phyloP scores from a whole-genome alignment of 257 asterid genomes.

The Eustoma russellianum region DNA sequence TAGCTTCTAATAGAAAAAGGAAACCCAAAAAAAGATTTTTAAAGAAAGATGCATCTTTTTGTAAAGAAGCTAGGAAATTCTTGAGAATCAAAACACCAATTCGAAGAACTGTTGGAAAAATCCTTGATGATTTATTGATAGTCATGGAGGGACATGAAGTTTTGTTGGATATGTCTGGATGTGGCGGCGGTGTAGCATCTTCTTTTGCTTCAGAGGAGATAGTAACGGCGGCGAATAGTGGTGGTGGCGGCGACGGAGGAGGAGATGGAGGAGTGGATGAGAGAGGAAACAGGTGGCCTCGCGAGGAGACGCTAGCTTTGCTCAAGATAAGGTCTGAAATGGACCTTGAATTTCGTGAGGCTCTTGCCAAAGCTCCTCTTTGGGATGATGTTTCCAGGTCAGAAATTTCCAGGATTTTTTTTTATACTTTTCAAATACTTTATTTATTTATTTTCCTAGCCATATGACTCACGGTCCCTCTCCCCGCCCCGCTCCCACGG shows the following conservation, averaged over 20 bases:
- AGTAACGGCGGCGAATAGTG: conserved; percentile 23
- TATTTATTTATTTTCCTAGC: neutral
- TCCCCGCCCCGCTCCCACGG: too few relatives aligned
- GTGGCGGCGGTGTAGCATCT: conserved; percentile 22
- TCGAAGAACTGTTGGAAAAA: too few relatives aligned
- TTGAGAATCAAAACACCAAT: too few relatives aligned
- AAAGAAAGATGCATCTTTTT: too few relatives aligned
- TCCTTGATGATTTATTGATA: neutral
- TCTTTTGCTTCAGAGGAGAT: conserved; percentile 24
- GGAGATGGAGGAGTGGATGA: conserved; percentile 25
- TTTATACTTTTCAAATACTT: too few relatives aligned
- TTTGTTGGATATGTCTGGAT: conserved; percentile 30
- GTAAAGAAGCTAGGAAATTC: too few relatives aligned
- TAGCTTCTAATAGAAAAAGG: too few relatives aligned
- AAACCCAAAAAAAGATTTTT: too few relatives aligned
- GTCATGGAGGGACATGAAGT: conserved; percentile 19
- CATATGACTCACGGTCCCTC: too few relatives aligned
- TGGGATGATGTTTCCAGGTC: conserved; percentile 85
- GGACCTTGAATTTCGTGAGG: conserved; percentile 64
- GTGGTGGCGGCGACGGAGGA: conserved; percentile 18
- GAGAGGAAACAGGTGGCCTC: conserved; percentile 57
- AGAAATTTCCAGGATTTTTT: neutral
- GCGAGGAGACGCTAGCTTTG: conserved; percentile 70
- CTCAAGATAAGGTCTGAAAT: conserved; percentile 69
- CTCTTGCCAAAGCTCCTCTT: conserved; percentile 53